phyloP scores from a whole-genome alignment of 495 filamentous ascomycete genomes.

The Lasiosphaeria hispida region DNA sequence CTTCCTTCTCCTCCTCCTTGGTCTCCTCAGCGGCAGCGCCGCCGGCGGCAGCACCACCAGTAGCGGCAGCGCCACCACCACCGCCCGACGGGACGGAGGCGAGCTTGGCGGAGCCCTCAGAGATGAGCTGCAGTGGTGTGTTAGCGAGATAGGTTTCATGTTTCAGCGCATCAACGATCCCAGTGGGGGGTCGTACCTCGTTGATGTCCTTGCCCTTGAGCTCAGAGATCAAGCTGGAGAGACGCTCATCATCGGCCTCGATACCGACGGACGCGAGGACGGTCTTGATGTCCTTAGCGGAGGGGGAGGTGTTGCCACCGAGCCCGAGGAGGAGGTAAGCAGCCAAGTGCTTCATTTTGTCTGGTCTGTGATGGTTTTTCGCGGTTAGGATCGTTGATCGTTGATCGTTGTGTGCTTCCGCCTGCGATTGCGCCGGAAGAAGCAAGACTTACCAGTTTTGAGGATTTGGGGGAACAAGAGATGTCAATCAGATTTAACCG shows the following conservation, averaged over 20 bases:
- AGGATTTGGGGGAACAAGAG: conserved; percentile 47
- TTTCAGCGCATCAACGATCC: not conserved
- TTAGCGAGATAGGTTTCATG: conserved; percentile 25
- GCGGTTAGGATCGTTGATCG: conserved; percentile 10
- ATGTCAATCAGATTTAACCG: conserved; percentile 59
- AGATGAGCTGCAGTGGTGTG: conserved; percentile 67
- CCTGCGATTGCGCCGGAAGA: not conserved
- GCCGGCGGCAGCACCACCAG: conserved; percentile 64
- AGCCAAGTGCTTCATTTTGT: conserved; percentile 99
- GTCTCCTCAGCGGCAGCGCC: conserved; percentile 66
- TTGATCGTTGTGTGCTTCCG: not conserved
- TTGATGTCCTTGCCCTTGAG: conserved; percentile 97
- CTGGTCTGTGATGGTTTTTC: conserved; percentile 8
- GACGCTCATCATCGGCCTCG: conserved; percentile 86
- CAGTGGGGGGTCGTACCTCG: conserved; percentile 58
- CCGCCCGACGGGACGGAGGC: conserved; percentile 96
- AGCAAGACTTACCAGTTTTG: conserved; percentile 30
- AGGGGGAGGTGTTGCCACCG: conserved; percentile 88
- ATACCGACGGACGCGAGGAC: conserved; percentile 95
- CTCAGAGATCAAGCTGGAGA: conserved; percentile 81
- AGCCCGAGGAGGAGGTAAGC: conserved; percentile 96
- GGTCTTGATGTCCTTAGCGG: conserved; percentile 79
- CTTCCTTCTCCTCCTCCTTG: conserved; percentile 71
- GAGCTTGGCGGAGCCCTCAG: conserved; percentile 87
- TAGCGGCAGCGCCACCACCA: conserved; percentile 65